A percentile compares a stretch with the other conserved stretches of the same genome.
Conservation (phyloP, 2,329 filamentous ascomycete genomes). For the Phaeosphaeriaceae sp. region DNA sequence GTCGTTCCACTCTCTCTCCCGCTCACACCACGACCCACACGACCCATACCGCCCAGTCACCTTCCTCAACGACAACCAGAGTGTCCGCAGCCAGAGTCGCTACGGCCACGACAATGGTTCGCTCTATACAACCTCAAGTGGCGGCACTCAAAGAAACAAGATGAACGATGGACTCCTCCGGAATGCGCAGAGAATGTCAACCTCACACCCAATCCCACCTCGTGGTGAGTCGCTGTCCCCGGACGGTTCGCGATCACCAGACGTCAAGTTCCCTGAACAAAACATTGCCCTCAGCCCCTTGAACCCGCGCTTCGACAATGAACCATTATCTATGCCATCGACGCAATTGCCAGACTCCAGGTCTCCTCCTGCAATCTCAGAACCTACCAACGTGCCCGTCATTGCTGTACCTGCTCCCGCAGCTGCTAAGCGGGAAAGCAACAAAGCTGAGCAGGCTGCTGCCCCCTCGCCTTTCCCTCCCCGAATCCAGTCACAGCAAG, state of each 20-base stretch:
- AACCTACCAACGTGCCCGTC: slow-evolving; percentile 35
- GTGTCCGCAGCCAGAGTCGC: slow-evolving; percentile 42
- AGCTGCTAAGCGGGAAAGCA: slow-evolving; percentile 29
- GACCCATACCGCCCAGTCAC: slow-evolving; percentile 80
- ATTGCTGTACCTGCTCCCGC: slow-evolving; percentile 30
- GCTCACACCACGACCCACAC: slow-evolving; percentile 74
- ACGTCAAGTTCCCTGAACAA: slow-evolving; percentile 46
- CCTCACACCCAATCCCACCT: slow-evolving; percentile 53
- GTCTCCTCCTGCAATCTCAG: slow-evolving; percentile 36
- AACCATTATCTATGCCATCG: slow-evolving; percentile 16
- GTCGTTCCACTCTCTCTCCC: slow-evolving; percentile 84
- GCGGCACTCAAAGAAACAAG: slow-evolving; percentile 53
- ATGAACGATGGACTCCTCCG: slow-evolving; percentile 60
- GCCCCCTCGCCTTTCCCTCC: slow-evolving; percentile 25
- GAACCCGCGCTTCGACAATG: slow-evolving; percentile 32
- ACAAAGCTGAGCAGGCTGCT: slow-evolving; percentile 31
- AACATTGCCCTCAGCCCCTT: slow-evolving; percentile 36
- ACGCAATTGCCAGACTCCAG: slow-evolving; percentile 9
- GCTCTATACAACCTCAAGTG: slow-evolving; percentile 60
- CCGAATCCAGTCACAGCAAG: slow-evolving; percentile 46
- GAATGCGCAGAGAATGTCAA: slow-evolving; percentile 66
- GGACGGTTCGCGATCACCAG: slow-evolving; percentile 36
- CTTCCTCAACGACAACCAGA: slow-evolving; percentile 59
- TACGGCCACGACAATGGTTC: slow-evolving; percentile 54
- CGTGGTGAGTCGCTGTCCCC: slow-evolving; percentile 48